A percentile compares a stretch with the other conserved stretches of the same genome.
Evolutionary conservation across 805 yeast genomes (phyloP).

Genomic region (Candida ulmi): DNA sequence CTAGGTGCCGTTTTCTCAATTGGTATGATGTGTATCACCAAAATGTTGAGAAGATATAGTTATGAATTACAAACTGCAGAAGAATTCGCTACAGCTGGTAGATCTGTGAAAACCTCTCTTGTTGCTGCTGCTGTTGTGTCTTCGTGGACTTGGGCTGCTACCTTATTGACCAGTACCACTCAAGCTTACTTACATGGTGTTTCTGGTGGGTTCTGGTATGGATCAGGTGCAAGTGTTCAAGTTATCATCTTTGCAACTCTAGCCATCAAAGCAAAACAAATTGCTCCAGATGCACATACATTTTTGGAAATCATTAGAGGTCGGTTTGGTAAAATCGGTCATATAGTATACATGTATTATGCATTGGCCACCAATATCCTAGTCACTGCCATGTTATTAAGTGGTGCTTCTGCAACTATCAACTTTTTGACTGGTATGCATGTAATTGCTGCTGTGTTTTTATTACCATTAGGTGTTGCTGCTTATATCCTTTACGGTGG

Average conservation of each 20-base stretch:
- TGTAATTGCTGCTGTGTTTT: slow-evolving; percentile 73
- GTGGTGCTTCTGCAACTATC: slow-evolving; percentile 87
- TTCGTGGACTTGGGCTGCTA: slow-evolving; percentile 94
- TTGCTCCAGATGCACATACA: slow-evolving; percentile 90
- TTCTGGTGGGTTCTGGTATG: slow-evolving; percentile 63
- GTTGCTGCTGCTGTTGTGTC: slow-evolving; percentile 89
- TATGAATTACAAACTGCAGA: slow-evolving; percentile 87
- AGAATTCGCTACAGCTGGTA: slow-evolving; percentile 90
- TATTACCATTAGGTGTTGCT: slow-evolving; percentile 77
- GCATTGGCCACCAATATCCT: slow-evolving; percentile 84
- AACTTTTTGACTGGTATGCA: slow-evolving; percentile 78
- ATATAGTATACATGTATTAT: slow-evolving; percentile 64
- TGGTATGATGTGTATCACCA: slow-evolving; percentile 77
- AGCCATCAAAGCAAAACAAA: slow-evolving; percentile 83
- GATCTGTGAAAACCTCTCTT: slow-evolving; percentile 79
- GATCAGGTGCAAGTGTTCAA: slow-evolving; percentile 89
- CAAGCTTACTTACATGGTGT: slow-evolving; percentile 78
- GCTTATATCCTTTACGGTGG: slow-evolving; percentile 78
- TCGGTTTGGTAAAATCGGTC: slow-evolving; percentile 76
- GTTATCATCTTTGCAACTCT: slow-evolving; percentile 79
- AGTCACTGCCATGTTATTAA: slow-evolving; percentile 87
- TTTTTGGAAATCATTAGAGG: slow-evolving; percentile 78
- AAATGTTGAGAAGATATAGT: slow-evolving; percentile 68
- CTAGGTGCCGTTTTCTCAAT: slow-evolving; percentile 74
- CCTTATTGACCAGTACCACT: slow-evolving; percentile 67